phyloP scores from a whole-genome alignment of 2,329 filamentous ascomycete genomes.

The Cephalotrichum gorgonifer region DNA sequence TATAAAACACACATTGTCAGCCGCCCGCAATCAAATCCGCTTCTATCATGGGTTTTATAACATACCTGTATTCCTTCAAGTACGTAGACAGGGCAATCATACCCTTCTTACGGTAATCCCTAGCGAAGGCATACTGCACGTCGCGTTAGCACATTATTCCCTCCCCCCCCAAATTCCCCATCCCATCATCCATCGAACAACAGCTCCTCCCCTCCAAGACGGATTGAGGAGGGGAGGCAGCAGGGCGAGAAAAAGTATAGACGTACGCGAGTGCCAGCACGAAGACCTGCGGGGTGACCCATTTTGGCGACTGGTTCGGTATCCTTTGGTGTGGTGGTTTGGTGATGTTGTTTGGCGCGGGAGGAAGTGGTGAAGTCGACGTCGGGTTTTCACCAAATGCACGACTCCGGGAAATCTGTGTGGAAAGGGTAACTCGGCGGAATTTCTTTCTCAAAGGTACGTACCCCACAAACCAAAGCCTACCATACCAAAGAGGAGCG shows the following conservation, averaged over 20 bases:
- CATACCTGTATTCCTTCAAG: constrained; percentile 80
- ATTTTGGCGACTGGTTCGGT: constrained; percentile 43
- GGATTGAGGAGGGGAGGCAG: too few species aligned
- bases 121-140: constrained; percentile 75
- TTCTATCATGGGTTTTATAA: neutral
- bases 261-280: constrained; percentile 75
- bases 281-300: constrained; percentile 82
- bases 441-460: neutral
- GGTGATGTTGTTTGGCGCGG: constrained; percentile 1
- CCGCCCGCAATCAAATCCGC: constrained; percentile 5
- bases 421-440: neutral
- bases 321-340: neutral
- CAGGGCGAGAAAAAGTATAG: neutral
- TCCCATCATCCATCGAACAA: neutral
- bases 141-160: constrained; percentile 25
- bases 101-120: constrained; percentile 91
- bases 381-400: neutral
- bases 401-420: neutral
- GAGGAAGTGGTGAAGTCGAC: neutral
- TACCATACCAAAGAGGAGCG: too few species aligned
- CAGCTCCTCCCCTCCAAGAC: too few species aligned
- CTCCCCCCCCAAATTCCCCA: constrained; percentile 4
- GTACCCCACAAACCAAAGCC: constrained; percentile 2
- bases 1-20: constrained; percentile 34
- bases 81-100: constrained; percentile 91